Percentiles rank a stretch among this genome's conserved stretches.
Evolutionary conservation across 495 filamentous ascomycete species (phyloP).

Genomic region (Tuber calosporum): DNA sequence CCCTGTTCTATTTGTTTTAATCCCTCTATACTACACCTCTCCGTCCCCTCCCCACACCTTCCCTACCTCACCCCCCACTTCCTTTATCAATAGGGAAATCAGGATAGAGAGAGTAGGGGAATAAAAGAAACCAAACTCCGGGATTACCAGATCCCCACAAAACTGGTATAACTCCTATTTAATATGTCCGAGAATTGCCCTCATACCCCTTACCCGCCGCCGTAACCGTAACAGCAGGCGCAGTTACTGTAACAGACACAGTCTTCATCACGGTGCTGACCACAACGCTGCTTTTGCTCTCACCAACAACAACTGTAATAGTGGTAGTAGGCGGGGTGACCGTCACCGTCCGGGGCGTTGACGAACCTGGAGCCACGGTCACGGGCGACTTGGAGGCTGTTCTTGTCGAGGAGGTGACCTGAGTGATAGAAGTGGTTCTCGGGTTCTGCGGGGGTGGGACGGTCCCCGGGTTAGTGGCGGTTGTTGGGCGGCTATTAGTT

Average conservation of each 20-base stretch:
- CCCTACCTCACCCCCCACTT: neutral
- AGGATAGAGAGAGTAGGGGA: neutral
- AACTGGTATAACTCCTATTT: neutral
- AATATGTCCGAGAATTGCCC: neutral
- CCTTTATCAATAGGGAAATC: neutral
- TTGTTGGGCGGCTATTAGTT: neutral
- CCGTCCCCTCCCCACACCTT: neutral
- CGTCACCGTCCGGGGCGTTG: neutral
- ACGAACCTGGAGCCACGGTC: neutral
- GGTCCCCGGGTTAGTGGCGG: neutral
- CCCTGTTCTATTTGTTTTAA: neutral
- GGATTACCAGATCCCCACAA: neutral
- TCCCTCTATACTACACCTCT: neutral
- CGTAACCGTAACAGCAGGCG: neutral
- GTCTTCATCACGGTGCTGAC: neutral
- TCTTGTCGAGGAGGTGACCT: neutral
- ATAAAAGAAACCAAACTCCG: neutral
- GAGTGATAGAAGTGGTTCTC: neutral
- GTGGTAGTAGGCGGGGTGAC: neutral
- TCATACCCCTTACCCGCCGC: neutral
- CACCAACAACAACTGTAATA: neutral
- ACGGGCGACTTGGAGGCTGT: neutral
- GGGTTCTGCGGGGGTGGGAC: neutral
- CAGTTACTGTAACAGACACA: neutral
- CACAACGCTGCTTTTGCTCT: neutral